Evolutionary conservation across 2,329 filamentous ascomycete genomes (phyloP), one percentile per base, ranked within the genome.

Genomic region (Ophiosphaerella herpotricha): DNA sequence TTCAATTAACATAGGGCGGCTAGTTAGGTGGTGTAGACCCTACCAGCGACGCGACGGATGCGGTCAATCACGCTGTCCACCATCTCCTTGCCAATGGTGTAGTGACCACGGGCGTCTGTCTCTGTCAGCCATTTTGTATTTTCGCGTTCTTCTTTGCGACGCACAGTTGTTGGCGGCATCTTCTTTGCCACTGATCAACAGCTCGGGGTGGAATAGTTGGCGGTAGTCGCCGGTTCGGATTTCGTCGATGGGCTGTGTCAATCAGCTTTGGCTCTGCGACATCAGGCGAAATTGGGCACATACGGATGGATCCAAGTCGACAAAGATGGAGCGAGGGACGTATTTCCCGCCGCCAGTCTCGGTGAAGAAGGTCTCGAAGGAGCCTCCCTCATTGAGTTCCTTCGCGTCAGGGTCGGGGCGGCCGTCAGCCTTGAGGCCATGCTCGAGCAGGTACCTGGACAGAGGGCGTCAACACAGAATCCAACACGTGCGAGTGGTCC

Each of bases 41-140:
- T 71, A 88, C 85, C 85, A 71, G 81, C 82, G 64, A 88, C 84
- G 60, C 86, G 86, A 67, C 86, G 85, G 61, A 89, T 83, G 63
- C 83, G 83, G 66, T 89, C 85, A 67, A 88, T 83, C 66, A 88
- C 86, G 63, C 75, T 81, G 71, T 89, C 86, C 47, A 88, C 83
- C 83, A 88, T 85, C 78, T 89, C 86, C 81, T 89, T 89, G 77
- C 86, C 86, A 64, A 89, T 85, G 63, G 86, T 89, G 77, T 89
- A 89, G 77, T 89, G 86, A 50, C 86, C 86, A 78, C 86, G 86
- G 62, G 86, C 86, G 68, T 89, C 80, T 83, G 52, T 14, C 24
- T 11, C 31, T 34, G 48, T 72, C 52, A 71, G 58, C 50, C 42
- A 11, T 7, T n/a, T 14, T 39, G 16, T 5, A 35, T 36, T n/a